phyloP scores from a whole-genome alignment of 495 filamentous ascomycete species.

The Sporormia fimetaria region DNA sequence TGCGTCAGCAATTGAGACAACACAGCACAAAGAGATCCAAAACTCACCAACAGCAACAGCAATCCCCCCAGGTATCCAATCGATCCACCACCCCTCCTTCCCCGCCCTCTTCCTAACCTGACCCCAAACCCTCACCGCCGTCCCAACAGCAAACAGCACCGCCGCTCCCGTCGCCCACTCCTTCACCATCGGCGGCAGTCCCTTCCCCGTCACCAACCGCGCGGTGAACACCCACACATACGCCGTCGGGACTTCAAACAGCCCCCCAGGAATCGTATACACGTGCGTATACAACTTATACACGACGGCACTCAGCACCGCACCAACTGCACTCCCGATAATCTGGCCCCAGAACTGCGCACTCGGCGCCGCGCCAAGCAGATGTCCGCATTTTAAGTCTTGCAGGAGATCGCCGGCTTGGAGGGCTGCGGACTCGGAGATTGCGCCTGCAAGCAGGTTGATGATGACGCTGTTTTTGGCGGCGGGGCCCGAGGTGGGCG shows the following conservation, averaged over 20 bases:
- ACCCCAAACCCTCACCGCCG: slow-evolving; percentile 51
- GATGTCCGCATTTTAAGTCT: slow-evolving; percentile 91
- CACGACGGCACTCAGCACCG: slow-evolving; percentile 72
- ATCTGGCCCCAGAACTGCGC: slow-evolving; percentile 96
- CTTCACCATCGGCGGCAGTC: slow-evolving; percentile 69
- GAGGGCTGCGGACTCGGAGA: slow-evolving; percentile 74
- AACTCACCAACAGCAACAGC: slow-evolving; percentile 73
- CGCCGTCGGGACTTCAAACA: slow-evolving; percentile 89
- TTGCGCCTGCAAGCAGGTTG: slow-evolving; percentile 89
- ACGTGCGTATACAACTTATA: slow-evolving; percentile 87
- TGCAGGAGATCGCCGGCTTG: slow-evolving; percentile 98
- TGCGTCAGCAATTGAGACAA: slow-evolving; percentile 23
- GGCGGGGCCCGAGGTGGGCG: slow-evolving; percentile 46
- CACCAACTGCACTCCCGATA: slow-evolving; percentile 79
- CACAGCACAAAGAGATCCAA: background rate
- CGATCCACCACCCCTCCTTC: slow-evolving; percentile 42
- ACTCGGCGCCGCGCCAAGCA: slow-evolving; percentile 81
- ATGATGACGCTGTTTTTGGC: slow-evolving; percentile 74
- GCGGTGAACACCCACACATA: slow-evolving; percentile 98
- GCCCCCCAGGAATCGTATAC: slow-evolving; percentile 71
- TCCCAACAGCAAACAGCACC: slow-evolving; percentile 55
- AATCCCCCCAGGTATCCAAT: slow-evolving; percentile 78
- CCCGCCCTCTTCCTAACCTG: slow-evolving; percentile 33
- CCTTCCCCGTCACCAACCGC: slow-evolving; percentile 83
- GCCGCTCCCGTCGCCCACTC: slow-evolving; percentile 65